Evolutionary conservation across 495 filamentous ascomycete genomes (phyloP).

Genomic region (Penicillium riverlandense): DNA sequence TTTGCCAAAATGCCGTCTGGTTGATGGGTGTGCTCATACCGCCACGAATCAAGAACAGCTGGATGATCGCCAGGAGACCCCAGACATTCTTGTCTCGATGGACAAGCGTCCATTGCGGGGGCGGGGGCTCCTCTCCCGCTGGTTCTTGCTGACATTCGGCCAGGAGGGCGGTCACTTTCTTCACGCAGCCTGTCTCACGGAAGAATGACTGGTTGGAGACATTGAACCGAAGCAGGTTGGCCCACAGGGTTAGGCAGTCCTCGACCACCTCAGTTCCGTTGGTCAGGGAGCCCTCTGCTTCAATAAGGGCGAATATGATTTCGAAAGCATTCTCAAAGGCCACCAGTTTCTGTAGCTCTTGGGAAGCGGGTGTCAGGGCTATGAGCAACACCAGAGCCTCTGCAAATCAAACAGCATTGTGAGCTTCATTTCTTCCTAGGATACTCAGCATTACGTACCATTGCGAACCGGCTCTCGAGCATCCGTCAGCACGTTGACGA

Average conservation of each 20-base stretch:
- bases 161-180: constrained; percentile 64
- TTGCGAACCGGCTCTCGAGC: constrained; percentile 83
- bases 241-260: constrained; percentile 88
- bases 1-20: constrained; percentile 77
- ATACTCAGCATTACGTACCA: constrained; percentile 40
- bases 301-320: constrained; percentile 72
- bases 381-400: constrained; percentile 64
- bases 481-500: constrained; percentile 80
- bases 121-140: constrained; percentile 51
- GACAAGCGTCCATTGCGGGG: constrained; percentile 59
- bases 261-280: constrained; percentile 87
- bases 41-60: constrained; percentile 75
- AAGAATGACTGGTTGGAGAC: constrained; percentile 91
- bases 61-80: constrained; percentile 77
- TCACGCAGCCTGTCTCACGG: constrained; percentile 79
- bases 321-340: constrained; percentile 94
- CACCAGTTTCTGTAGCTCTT: constrained; percentile 87
- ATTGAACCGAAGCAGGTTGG: constrained; percentile 85
- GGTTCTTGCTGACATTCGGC: constrained; percentile 51
- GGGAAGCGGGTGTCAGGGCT: constrained; percentile 60
- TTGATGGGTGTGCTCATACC: constrained; percentile 75
- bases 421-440: constrained; percentile 2
- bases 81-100: constrained; percentile 89
- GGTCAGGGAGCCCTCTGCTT: constrained; percentile 70
- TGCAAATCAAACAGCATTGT: constrained; percentile 16